A percentile compares a stretch with the other conserved stretches of the same genome.
Evolutionary conservation across 2,329 filamentous ascomycete species (phyloP).

Genomic region (Ophiocordyceps camponoti-rufipedis): DNA sequence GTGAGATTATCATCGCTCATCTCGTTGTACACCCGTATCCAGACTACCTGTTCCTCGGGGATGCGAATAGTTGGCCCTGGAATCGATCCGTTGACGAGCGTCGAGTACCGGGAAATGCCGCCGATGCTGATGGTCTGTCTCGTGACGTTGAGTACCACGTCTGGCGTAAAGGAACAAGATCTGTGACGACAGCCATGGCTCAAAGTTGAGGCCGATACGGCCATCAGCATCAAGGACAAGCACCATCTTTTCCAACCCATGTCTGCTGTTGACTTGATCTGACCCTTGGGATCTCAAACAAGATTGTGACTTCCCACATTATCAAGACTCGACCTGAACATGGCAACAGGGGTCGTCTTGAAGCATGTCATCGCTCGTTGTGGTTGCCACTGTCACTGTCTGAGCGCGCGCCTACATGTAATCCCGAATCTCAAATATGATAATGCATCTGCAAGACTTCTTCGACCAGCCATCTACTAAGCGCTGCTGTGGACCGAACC

Average conservation of each 20-base stretch:
- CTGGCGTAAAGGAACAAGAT: conserved; percentile 15
- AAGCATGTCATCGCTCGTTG: too few species aligned
- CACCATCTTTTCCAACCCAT: not conserved
- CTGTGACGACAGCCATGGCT: conserved; percentile 7
- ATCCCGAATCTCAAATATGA: too few species aligned
- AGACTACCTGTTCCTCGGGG: conserved; percentile 23
- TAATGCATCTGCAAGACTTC: too few species aligned
- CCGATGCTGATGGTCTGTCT: conserved; percentile 10
- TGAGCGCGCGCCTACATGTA: too few species aligned
- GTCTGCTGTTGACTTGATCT: not conserved
- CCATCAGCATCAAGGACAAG: not conserved
- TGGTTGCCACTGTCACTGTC: too few species aligned
- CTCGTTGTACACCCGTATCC: conserved; percentile 41
- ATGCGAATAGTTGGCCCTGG: conserved; percentile 31
- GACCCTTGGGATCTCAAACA: too few species aligned
- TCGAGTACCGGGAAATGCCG: not conserved
- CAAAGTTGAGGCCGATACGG: not conserved
- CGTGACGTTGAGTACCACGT: conserved; percentile 27
- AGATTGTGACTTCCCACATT: too few species aligned
- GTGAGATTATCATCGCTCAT: conserved; percentile 33
- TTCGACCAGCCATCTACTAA: too few species aligned
- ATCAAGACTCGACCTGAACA: too few species aligned
- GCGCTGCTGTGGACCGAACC: too few species aligned
- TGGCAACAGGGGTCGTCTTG: too few species aligned
- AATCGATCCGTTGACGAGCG: conserved; percentile 32